These are phyloP conservation scores for Xylaria palmicola DNA, from an alignment of 495 filamentous ascomycete genomes.

Conservation along the genomic window DNA sequence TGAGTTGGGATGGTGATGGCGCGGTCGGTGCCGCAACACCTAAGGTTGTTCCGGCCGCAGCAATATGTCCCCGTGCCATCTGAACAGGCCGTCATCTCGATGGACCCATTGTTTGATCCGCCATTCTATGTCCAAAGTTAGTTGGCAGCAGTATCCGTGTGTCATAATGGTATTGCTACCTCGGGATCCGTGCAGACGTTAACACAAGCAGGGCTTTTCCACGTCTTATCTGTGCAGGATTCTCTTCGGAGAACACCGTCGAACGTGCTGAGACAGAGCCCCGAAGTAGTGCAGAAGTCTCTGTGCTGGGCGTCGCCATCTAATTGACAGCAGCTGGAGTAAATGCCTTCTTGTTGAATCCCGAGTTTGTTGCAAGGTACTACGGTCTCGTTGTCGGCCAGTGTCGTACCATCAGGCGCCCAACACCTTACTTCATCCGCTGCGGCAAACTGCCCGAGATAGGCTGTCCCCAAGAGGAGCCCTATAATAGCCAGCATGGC, in stretches of 20 bases:
- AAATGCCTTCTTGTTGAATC: constrained; percentile 25
- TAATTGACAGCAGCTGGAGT: constrained; percentile 28
- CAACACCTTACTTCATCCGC: constrained; percentile 18
- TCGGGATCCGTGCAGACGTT: constrained; percentile 23
- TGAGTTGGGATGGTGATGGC: constrained; percentile 21
- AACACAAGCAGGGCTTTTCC: constrained; percentile 26
- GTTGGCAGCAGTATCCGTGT: background rate
- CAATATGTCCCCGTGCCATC: constrained; percentile 26
- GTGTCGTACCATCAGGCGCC: constrained; percentile 25
- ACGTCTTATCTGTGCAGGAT: constrained; percentile 30
- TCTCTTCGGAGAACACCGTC: constrained; percentile 20
- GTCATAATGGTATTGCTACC: constrained; percentile 1
- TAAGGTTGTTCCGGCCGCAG: constrained; percentile 27
- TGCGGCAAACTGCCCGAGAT: background rate
- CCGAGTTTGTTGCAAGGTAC: constrained; percentile 32
- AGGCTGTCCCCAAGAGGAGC: background rate
- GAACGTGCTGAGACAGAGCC: constrained; percentile 21
- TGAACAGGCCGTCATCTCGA: constrained; percentile 25
- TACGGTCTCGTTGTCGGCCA: constrained; percentile 21
- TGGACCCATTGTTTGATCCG: constrained; percentile 14
- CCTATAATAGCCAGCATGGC: constrained; percentile 3
- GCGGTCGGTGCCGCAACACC: constrained; percentile 26
- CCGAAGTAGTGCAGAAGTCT: constrained; percentile 23
- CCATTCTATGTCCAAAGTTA: constrained; percentile 8
- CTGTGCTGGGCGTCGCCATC: constrained; percentile 15